Conservation (phyloP, 2,329 filamentous ascomycete genomes). For the Talaromyces sp. region DNA sequence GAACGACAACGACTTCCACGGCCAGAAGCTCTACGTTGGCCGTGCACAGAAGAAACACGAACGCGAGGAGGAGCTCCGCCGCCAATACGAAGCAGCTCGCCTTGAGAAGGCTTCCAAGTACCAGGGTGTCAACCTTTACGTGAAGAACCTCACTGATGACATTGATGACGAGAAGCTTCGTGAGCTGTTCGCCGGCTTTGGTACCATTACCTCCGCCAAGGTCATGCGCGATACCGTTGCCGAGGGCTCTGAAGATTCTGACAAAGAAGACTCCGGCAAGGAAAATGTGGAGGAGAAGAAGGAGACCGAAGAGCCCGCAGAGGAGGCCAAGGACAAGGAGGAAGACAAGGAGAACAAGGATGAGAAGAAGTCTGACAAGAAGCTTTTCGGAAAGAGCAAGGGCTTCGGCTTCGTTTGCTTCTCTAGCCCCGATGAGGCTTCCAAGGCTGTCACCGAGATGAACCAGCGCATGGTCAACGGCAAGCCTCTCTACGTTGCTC, state of each 20-base stretch:
- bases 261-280: conserved; percentile 25
- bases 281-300: conserved; percentile 34
- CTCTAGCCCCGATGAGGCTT: conserved; percentile 97
- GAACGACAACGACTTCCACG: conserved; percentile 85
- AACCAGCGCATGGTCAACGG: conserved; percentile 98
- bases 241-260: conserved; percentile 34
- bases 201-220: conserved; percentile 96
- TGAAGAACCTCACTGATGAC: conserved; percentile 97
- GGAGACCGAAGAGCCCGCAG: conserved; percentile 35
- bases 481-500: conserved; percentile 96
- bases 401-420: conserved; percentile 99
- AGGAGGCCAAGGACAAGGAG: conserved; percentile 45
- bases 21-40: conserved; percentile 94
- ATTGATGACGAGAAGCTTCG: conserved; percentile 97
- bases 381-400: conserved; percentile 90
- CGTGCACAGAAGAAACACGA: conserved; percentile 99
- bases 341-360: conserved; percentile 52
- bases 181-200: conserved; percentile 84
- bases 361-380: conserved; percentile 55
- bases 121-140: conserved; percentile 98
- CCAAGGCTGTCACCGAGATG: conserved; percentile 98
- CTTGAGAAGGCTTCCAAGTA: conserved; percentile 99
- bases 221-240: conserved; percentile 81
- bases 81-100: conserved; percentile 95
- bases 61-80: conserved; percentile 97